These are phyloP conservation scores for Trichoderma koningiopsis DNA, from an alignment of 2,329 filamentous ascomycete species.

Conservation along the genomic window DNA sequence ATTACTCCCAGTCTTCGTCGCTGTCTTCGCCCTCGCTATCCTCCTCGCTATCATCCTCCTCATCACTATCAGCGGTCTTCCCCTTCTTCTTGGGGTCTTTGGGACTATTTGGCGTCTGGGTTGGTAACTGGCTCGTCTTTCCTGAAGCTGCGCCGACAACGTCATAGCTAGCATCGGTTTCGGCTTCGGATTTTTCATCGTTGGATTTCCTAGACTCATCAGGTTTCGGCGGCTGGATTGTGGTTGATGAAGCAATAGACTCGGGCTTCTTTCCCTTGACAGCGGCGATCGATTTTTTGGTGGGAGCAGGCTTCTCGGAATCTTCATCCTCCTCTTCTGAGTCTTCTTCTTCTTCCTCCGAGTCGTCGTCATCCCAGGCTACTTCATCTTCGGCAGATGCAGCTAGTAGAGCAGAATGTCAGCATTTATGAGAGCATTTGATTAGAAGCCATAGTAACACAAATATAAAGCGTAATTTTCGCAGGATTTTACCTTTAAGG, in stretches of 20 bases:
- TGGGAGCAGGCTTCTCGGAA: constrained; percentile 27
- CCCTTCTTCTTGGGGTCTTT: constrained; percentile 56
- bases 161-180: constrained; percentile 96
- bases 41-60: constrained; percentile 44
- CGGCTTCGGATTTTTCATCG: constrained; percentile 86
- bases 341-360: constrained; percentile 50
- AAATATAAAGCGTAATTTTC: not conserved
- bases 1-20: constrained; percentile 78
- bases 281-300: constrained; percentile 41
- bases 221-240: constrained; percentile 65
- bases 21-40: constrained; percentile 50
- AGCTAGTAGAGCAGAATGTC: constrained; percentile 45
- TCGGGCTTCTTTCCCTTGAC: constrained; percentile 44
- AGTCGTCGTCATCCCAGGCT: constrained; percentile 69
- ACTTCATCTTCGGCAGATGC: constrained; percentile 73
- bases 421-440: constrained; percentile 8
- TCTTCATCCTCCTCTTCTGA: constrained; percentile 34
- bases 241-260: constrained; percentile 61
- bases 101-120: constrained; percentile 76
- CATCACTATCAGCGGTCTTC: constrained; percentile 38
- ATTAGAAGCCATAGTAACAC: not conserved
- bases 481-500: constrained; percentile 69
- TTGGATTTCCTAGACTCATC: constrained; percentile 72
- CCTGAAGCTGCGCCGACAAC: constrained; percentile 79
- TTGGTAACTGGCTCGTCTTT: constrained; percentile 77